A percentile compares a stretch with the other conserved stretches of the same genome.
Evolutionary conservation across 768 basidiomycete species (phyloP).

Genomic region (Mycena polygramma): DNA sequence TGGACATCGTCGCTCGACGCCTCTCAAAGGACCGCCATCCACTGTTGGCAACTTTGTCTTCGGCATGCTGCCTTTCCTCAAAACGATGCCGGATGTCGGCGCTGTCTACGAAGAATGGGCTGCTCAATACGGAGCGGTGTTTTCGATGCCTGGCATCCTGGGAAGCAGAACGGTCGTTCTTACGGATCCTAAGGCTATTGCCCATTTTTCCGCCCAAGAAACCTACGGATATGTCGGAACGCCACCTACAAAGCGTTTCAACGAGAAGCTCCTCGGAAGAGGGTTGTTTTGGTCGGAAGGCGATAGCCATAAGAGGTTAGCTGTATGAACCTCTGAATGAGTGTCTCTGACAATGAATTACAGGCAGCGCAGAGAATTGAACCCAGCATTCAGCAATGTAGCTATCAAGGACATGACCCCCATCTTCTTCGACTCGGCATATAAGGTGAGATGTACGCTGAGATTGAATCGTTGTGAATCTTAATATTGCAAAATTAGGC

Average conservation of each 20-base stretch:
- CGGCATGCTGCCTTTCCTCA: conserved; percentile 52
- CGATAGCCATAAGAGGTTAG: conserved; percentile 47
- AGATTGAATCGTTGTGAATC: background rate
- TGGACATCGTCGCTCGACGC: conserved; percentile 40
- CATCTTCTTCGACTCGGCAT: conserved; percentile 26
- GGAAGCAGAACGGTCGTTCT: conserved; percentile 49
- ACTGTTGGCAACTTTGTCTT: conserved; percentile 58
- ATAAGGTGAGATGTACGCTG: background rate
- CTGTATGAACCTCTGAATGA: too few relatives aligned
- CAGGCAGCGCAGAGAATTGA: conserved; percentile 22
- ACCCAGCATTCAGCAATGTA: conserved; percentile 21
- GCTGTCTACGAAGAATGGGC: conserved; percentile 61
- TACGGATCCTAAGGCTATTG: conserved; percentile 50
- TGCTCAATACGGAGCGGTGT: conserved; percentile 61
- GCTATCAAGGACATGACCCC: conserved; percentile 16
- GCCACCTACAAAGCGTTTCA: conserved; percentile 45
- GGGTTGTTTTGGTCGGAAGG: conserved; percentile 54
- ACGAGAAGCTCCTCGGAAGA: conserved; percentile 41
- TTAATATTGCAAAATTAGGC: background rate
- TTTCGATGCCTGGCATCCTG: conserved; percentile 52
- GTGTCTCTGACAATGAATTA: too few relatives aligned
- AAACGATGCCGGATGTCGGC: conserved; percentile 46
- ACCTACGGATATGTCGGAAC: conserved; percentile 57
- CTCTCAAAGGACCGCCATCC: conserved; percentile 57
- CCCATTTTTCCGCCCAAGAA: conserved; percentile 65